Percentiles rank a stretch among this genome's conserved stretches.
These are phyloP conservation scores for Heterobasidion parviporum DNA, from an alignment of 1,284 basidiomycete species.

Conservation along the genomic window DNA sequence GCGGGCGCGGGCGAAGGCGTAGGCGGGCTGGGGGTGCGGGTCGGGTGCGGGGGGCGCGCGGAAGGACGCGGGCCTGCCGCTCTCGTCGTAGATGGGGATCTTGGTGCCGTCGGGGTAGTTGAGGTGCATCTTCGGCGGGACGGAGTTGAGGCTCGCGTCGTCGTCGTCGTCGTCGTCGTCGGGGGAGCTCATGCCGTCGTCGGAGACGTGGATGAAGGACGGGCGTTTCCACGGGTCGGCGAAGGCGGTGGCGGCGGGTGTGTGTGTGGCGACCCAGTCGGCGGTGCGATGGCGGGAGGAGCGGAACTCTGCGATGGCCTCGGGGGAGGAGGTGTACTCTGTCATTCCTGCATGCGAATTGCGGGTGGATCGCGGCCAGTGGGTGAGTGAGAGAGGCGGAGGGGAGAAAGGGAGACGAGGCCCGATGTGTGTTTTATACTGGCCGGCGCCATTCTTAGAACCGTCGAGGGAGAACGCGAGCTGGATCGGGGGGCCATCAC, in stretches of 20 bases:
- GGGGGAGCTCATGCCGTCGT: slow-evolving; percentile 34
- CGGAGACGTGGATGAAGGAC: slow-evolving; percentile 36
- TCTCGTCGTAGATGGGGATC: slow-evolving; percentile 5
- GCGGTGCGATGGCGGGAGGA: slow-evolving; percentile 49
- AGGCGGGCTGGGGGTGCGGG: background rate
- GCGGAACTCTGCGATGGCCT: slow-evolving; percentile 47
- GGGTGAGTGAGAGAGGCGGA: background rate
- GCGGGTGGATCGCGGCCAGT: slow-evolving; percentile 6
- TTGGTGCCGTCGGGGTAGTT: slow-evolving; percentile 50
- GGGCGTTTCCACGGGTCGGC: slow-evolving; percentile 54
- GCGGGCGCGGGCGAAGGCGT: background rate
- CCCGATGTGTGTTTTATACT: too few species aligned
- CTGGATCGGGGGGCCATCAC: too few species aligned
- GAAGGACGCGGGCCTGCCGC: background rate
- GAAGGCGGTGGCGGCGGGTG: slow-evolving; percentile 32
- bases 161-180: slow-evolving; percentile 54
- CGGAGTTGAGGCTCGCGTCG: slow-evolving; percentile 56
- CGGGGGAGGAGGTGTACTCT: slow-evolving; percentile 54
- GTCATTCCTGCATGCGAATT: slow-evolving; percentile 36
- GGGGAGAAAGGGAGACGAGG: too few species aligned
- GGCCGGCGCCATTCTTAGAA: too few species aligned
- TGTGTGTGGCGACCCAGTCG: slow-evolving; percentile 38
- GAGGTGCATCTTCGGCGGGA: slow-evolving; percentile 65
- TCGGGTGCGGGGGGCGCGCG: background rate
- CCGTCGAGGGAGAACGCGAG: too few species aligned